A percentile compares a stretch with the other conserved stretches of the same genome.
Conservation (phyloP, 257 asterid species). For the Linderniella brevidens region DNA sequence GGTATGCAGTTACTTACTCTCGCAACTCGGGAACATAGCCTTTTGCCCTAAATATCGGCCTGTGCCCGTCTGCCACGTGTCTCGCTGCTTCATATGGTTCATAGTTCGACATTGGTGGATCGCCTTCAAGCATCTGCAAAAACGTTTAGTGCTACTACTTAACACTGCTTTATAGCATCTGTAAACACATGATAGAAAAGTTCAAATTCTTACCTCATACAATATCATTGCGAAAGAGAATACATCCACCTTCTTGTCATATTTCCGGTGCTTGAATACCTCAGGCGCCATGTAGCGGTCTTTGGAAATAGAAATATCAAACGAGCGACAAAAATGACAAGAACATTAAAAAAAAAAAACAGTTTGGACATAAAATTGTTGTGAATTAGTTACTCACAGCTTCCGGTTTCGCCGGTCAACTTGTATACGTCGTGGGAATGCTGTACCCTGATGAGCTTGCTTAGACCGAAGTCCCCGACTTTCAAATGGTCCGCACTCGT, state of each 20-base stretch:
- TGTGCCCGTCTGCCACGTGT: conserved; percentile 79
- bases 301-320: conserved; percentile 14
- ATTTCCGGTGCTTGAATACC: conserved; percentile 90
- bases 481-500: conserved; percentile 85
- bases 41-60: conserved; percentile 64
- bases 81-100: conserved; percentile 95
- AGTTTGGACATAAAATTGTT: neutral
- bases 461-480: conserved; percentile 95
- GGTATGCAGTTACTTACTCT: conserved; percentile 48
- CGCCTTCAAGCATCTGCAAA: conserved; percentile 97
- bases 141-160: neutral
- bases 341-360: conserved; percentile 1
- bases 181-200: neutral
- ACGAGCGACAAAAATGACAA: neutral
- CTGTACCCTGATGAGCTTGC: conserved; percentile 84
- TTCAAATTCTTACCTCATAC: conserved; percentile 51
- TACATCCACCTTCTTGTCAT: conserved; percentile 94
- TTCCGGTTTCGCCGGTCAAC: conserved; percentile 98
- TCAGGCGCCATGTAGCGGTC: conserved; percentile 99
- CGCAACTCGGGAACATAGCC: conserved; percentile 46
- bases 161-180: conserved; percentile 9
- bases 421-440: conserved; percentile 92
- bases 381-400: conserved; percentile 54
- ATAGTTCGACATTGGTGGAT: conserved; percentile 61
- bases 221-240: conserved; percentile 95